phyloP scores from a whole-genome alignment of 148 eudicot species.

The Polygonum maritimum region DNA sequence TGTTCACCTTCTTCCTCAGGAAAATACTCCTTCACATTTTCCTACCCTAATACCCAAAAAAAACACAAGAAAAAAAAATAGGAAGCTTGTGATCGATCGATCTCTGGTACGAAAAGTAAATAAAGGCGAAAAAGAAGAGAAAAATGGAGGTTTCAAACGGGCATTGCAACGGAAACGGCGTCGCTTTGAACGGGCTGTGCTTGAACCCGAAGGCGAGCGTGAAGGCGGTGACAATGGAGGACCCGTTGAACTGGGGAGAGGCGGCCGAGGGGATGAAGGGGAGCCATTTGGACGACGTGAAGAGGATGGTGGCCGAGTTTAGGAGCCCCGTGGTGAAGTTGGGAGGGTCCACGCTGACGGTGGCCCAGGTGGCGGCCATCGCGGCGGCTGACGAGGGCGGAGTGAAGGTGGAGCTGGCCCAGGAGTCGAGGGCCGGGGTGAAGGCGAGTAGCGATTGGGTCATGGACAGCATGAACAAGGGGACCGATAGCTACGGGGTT shows the following conservation, averaged over 20 bases:
- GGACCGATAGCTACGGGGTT: slow-evolving; percentile 36
- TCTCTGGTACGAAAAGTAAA: too few relatives aligned
- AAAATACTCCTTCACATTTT: background rate
- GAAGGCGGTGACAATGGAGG: background rate
- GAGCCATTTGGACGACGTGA: slow-evolving; percentile 46
- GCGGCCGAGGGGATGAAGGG: slow-evolving; percentile 42
- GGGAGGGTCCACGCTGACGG: slow-evolving; percentile 35
- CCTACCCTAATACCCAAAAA: background rate
- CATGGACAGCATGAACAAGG: slow-evolving; percentile 33
- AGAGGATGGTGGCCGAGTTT: slow-evolving; percentile 44
- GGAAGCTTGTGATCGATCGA: background rate
- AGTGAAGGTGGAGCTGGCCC: slow-evolving; percentile 28
- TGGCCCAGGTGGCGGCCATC: slow-evolving; percentile 45
- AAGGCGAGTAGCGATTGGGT: slow-evolving; percentile 44
- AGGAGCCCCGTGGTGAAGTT: slow-evolving; percentile 34
- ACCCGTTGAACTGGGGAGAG: slow-evolving; percentile 43
- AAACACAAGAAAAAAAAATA: background rate
- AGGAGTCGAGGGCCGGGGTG: slow-evolving; percentile 27
- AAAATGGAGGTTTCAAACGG: background rate
- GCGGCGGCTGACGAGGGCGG: slow-evolving; percentile 18
- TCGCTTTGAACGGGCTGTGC: background rate
- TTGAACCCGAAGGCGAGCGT: background rate
- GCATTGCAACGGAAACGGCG: slow-evolving; percentile 7
- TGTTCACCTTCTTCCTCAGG: background rate
- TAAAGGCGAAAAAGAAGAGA: background rate